A percentile compares a stretch with the other conserved stretches of the same genome.
These are phyloP conservation scores for Kwoniella botswanensis DNA, from an alignment of 768 basidiomycete genomes.

Conservation along the genomic window DNA sequence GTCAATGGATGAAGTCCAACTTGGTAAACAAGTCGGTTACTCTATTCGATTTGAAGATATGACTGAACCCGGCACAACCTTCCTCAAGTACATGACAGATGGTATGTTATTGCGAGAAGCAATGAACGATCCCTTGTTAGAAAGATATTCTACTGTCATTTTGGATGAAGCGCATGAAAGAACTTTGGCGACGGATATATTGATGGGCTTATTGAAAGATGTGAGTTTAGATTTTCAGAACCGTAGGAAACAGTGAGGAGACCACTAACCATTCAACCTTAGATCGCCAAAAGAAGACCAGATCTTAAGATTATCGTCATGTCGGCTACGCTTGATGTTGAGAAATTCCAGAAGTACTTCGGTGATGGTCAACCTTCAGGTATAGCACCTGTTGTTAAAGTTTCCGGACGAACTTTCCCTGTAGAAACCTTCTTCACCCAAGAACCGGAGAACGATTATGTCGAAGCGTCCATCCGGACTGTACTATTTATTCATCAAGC, in stretches of 20 bases:
- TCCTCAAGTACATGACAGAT: slow-evolving; percentile 99
- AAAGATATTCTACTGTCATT: slow-evolving; percentile 95
- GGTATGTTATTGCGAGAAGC: slow-evolving; percentile 98
- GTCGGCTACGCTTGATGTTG: slow-evolving; percentile 95
- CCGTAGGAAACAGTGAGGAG: not conserved
- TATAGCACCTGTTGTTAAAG: slow-evolving; percentile 80
- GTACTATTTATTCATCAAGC: slow-evolving; percentile 97
- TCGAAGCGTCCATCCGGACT: slow-evolving; percentile 94
- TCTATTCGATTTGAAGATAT: slow-evolving; percentile 98
- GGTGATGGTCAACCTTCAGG: slow-evolving; percentile 60
- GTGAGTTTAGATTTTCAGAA: slow-evolving; percentile 49
- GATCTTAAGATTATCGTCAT: slow-evolving; percentile 98
- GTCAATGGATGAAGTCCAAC: slow-evolving; percentile 66
- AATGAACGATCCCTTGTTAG: slow-evolving; percentile 90
- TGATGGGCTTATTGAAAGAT: slow-evolving; percentile 93
- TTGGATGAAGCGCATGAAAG: slow-evolving; percentile 99
- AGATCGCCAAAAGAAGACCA: slow-evolving; percentile 72
- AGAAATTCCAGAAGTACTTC: slow-evolving; percentile 97
- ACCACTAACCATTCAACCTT: not conserved
- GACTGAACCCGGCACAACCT: slow-evolving; percentile 86
- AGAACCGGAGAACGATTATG: slow-evolving; percentile 85
- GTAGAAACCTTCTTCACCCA: slow-evolving; percentile 72
- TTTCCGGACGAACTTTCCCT: slow-evolving; percentile 88
- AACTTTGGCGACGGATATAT: slow-evolving; percentile 94
- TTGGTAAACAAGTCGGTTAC: slow-evolving; percentile 95